These are phyloP conservation scores for Porphyrellus cyaneotinctus DNA, from an alignment of 768 basidiomycete genomes.

Conservation along the genomic window DNA sequence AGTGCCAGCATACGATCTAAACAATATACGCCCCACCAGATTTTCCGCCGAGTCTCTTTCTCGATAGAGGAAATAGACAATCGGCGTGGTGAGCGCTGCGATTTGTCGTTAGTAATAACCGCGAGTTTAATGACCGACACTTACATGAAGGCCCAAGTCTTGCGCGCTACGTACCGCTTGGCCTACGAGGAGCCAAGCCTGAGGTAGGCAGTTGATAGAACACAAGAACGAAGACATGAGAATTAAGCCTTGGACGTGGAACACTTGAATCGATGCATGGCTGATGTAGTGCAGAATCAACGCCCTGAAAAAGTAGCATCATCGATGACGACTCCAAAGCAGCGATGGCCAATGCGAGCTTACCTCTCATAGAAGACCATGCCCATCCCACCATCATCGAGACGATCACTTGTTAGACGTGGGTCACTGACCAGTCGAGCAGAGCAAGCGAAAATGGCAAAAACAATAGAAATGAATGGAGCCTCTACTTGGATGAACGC, in stretches of 20 bases:
- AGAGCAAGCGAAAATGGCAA: slow-evolving; percentile 88
- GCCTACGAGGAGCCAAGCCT: slow-evolving; percentile 90
- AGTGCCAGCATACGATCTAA: slow-evolving; percentile 91
- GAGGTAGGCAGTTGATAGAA: slow-evolving; percentile 89
- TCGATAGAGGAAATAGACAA: slow-evolving; percentile 67
- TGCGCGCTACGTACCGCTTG: slow-evolving; percentile 88
- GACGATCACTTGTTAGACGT: slow-evolving; percentile 54
- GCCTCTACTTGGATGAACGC: slow-evolving; percentile 55
- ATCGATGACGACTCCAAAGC: slow-evolving; percentile 1
- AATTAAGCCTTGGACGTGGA: slow-evolving; percentile 88
- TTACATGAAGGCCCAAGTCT: slow-evolving; percentile 88
- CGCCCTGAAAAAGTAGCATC: slow-evolving; percentile 46
- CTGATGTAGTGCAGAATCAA: slow-evolving; percentile 91
- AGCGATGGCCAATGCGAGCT: slow-evolving; percentile 18
- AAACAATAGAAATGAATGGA: slow-evolving; percentile 76
- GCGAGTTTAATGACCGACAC: slow-evolving; percentile 26
- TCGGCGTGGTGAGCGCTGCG: slow-evolving; percentile 77
- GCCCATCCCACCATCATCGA: slow-evolving; percentile 80
- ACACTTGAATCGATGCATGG: slow-evolving; percentile 76
- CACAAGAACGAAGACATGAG: slow-evolving; percentile 89
- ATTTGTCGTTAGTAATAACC: slow-evolving; percentile 15
- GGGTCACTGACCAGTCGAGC: slow-evolving; percentile 75
- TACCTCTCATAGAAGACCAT: slow-evolving; percentile 90
- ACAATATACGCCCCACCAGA: slow-evolving; percentile 93
- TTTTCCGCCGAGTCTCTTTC: slow-evolving; percentile 85